Evolutionary conservation across 2,329 filamentous ascomycete genomes (phyloP).

Genomic region (Stemphylium lycopersici): DNA sequence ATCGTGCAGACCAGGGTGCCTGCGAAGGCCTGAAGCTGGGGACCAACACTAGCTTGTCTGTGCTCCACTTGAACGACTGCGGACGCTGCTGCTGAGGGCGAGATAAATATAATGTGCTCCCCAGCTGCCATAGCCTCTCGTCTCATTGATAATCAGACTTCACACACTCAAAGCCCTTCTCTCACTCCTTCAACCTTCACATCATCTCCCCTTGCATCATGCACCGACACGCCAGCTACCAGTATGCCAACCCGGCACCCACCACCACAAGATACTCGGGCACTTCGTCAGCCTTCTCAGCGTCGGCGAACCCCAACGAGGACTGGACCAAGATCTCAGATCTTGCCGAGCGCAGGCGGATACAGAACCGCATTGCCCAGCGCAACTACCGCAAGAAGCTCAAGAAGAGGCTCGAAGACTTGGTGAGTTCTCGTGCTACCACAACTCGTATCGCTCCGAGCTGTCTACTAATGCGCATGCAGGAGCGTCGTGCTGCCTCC

Average conservation of each 20-base stretch:
- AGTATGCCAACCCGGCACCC: constrained; percentile 49
- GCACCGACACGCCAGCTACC: constrained; percentile 54
- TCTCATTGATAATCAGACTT: constrained; percentile 22
- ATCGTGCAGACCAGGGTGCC: constrained; percentile 31
- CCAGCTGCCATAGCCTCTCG: constrained; percentile 34
- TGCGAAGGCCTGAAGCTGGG: constrained; percentile 40
- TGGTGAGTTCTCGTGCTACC: constrained; percentile 47
- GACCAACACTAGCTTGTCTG: constrained; percentile 37
- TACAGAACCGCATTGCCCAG: constrained; percentile 97
- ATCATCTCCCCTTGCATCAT: constrained; percentile 39
- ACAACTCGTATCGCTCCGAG: constrained; percentile 16
- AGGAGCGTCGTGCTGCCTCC: constrained; percentile 74
- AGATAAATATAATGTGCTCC: constrained; percentile 41
- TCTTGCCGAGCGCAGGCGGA: constrained; percentile 88
- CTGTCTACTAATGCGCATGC: constrained; percentile 23
- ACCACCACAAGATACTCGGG: constrained; percentile 68
- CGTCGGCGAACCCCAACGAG: constrained; percentile 92
- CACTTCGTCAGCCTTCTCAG: constrained; percentile 93
- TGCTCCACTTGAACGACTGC: constrained; percentile 38
- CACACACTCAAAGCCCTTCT: constrained; percentile 22
- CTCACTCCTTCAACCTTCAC: constrained; percentile 9
- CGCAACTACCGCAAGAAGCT: constrained; percentile 97
- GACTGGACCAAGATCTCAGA: constrained; percentile 99
- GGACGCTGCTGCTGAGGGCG: constrained; percentile 28
- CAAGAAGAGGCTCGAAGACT: constrained; percentile 84